Evolutionary conservation across 31 red algal species (phyloP).

Genomic region (Asparagopsis taxiformis): DNA sequence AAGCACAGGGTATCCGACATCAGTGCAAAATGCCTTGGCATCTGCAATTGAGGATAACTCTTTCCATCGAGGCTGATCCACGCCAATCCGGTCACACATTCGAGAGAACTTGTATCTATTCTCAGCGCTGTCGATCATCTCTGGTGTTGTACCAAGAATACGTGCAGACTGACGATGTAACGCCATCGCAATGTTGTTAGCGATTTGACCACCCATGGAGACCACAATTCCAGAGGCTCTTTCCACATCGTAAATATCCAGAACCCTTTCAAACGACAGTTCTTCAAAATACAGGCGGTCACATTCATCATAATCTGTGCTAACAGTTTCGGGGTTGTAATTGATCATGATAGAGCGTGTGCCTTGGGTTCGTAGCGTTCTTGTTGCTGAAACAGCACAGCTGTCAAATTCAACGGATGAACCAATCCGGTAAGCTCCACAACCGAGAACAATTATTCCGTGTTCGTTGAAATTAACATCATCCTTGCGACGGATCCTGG

Average conservation of each 20-base stretch:
- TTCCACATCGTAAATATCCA: conserved; percentile 95
- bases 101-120: conserved; percentile 97
- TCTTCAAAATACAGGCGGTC: conserved; percentile 99
- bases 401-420: conserved; percentile 99
- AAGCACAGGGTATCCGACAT: conserved; percentile 96
- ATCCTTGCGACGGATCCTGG: conserved; percentile 13
- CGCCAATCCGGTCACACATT: conserved; percentile 92
- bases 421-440: conserved; percentile 96
- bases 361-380: conserved; percentile 78
- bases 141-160: conserved; percentile 94
- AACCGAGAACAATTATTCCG: conserved; percentile 96
- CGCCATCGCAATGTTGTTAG: conserved; percentile 97
- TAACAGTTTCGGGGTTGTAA: conserved; percentile 99
- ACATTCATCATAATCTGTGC: conserved; percentile 98
- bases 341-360: conserved; percentile 94
- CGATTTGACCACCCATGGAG: conserved; percentile 97
- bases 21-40: conserved; percentile 83
- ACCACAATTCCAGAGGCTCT: conserved; percentile 84
- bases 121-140: conserved; percentile 98
- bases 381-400: conserved; percentile 86
- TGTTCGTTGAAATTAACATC: conserved; percentile 75
- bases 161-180: conserved; percentile 81
- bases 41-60: conserved; percentile 86
- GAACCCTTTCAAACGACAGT: conserved; percentile 93
- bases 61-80: conserved; percentile 96